Evolutionary conservation across 2,329 filamentous ascomycete genomes (phyloP).

Genomic region (Aspergillus ruber): DNA sequence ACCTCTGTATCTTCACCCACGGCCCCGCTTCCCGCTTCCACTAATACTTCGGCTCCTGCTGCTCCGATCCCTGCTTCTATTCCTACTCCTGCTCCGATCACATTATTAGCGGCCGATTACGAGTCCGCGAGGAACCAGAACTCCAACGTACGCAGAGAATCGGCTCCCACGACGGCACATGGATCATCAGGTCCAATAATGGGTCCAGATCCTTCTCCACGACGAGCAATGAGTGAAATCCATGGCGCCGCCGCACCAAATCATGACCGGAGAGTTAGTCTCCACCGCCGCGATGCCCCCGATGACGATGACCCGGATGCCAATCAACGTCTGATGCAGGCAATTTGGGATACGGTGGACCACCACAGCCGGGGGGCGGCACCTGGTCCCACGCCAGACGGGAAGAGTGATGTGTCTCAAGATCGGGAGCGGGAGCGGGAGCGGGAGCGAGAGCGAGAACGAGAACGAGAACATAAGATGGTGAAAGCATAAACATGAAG

Average conservation of each 20-base stretch:
- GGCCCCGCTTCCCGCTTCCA: neutral
- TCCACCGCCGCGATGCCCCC: slow-evolving; percentile 10
- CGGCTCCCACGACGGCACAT: slow-evolving; percentile 16
- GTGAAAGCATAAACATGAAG: slow-evolving; percentile 10
- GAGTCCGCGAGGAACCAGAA: slow-evolving; percentile 1
- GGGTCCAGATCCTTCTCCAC: slow-evolving; percentile 22
- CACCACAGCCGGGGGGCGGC: slow-evolving; percentile 31
- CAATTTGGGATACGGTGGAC: slow-evolving; percentile 38
- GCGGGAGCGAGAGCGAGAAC: slow-evolving; percentile 4
- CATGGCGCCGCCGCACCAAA: slow-evolving; percentile 17
- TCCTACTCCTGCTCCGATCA: neutral
- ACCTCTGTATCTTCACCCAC: neutral
- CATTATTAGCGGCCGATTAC: neutral
- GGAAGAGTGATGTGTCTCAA: slow-evolving; percentile 4
- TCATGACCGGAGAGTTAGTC: slow-evolving; percentile 14
- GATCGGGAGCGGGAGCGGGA: slow-evolving; percentile 6
- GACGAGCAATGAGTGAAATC: slow-evolving; percentile 33
- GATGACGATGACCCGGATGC: slow-evolving; percentile 35
- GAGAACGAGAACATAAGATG: slow-evolving; percentile 23
- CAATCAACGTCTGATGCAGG: slow-evolving; percentile 36
- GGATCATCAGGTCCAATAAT: slow-evolving; percentile 15
- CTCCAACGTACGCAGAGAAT: slow-evolving; percentile 13
- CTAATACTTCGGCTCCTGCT: slow-evolving; percentile 2
- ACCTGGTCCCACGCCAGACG: slow-evolving; percentile 13
- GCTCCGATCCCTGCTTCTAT: slow-evolving; percentile 4